Base-by-base conservation (phyloP, 805 yeast genomes). In the Zygosaccharomyces gambellarensis region DNA sequence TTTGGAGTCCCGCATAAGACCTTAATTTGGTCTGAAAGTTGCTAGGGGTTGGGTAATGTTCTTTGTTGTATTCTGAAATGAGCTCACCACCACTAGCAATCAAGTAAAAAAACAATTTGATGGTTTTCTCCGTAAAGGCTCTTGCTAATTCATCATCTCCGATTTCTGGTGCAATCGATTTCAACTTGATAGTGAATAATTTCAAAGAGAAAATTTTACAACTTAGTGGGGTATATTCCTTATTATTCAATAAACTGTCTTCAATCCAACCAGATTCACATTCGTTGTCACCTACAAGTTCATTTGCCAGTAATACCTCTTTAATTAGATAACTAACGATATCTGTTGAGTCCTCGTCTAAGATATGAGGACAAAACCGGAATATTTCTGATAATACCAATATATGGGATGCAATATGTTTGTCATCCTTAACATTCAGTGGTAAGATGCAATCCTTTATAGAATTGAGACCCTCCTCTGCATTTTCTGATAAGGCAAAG, bases 41-140 rank as follows among this genome's bases (percentile, higher is more conserved):
- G 23, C 62, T 69, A 3, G 96, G 95, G 0, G 95, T 85, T 12
- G 85, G 82, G 56, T 67, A 73, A 14, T 69, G 66, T 8, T 65
- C 69, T 4, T 73, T 57, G 47, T 73, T 72, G 22, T 62, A 52
- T 50, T 66, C 63, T 46, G 77, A 54, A 2, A 83, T 79, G 29
- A 89, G 75, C 59, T 90, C 96, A 27, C 96, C 96, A 40, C 86
- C 85, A 61, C 83, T 83, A 1, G 82, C 79, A 43, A 89, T 78
- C 30, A 87, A 70, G 1, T 89, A 79, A 30, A 79, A 72, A 28
- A 89, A 71, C 25, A 89, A 67, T 57, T 84, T 86, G 52, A 88
- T 66, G 0, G 86, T 81, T 12, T 89, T 87, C 48, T 75, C 78
- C 0, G 85, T 80, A 38, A 76, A 67, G 11, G 74, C 71, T 2